Conservation (phyloP, 2,329 filamentous ascomycete genomes). For the Colletotrichum lentis region DNA sequence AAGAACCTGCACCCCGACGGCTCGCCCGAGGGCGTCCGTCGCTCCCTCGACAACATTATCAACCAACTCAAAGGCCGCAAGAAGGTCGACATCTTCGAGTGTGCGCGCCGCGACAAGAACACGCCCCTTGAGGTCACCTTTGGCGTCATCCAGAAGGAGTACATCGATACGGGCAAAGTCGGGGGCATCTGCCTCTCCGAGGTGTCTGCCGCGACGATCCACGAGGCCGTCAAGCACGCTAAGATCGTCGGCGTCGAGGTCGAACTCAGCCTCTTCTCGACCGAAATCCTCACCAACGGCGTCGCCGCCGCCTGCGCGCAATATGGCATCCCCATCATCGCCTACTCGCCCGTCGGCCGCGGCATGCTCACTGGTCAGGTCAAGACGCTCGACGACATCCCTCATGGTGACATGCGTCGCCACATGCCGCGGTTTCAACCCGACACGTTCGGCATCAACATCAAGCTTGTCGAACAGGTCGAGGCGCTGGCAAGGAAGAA, state of each 20-base stretch:
- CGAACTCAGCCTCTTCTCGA: conserved; percentile 61
- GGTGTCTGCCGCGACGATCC: conserved; percentile 57
- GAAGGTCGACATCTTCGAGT: conserved; percentile 68
- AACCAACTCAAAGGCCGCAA: conserved; percentile 61
- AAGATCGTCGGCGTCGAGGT: conserved; percentile 61
- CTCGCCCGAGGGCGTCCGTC: conserved; percentile 61
- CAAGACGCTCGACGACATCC: conserved; percentile 63
- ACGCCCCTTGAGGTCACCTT: conserved; percentile 56
- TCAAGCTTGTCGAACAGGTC: conserved; percentile 67
- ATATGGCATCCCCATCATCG: conserved; percentile 72
- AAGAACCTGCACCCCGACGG: conserved; percentile 55
- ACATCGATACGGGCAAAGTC: conserved; percentile 61
- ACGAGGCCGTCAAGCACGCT: conserved; percentile 54
- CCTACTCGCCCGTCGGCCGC: conserved; percentile 75
- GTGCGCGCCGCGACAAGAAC: conserved; percentile 63
- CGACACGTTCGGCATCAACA: conserved; percentile 70
- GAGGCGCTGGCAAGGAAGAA: conserved; percentile 67
- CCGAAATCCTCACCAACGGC: conserved; percentile 60
- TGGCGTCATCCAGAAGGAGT: conserved; percentile 55
- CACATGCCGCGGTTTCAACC: conserved; percentile 66
- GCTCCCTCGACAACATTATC: conserved; percentile 66
- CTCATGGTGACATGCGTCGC: conserved; percentile 57
- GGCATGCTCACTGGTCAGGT: conserved; percentile 64
- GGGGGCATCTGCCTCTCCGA: conserved; percentile 63
- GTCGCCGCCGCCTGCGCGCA: conserved; percentile 66